Evolutionary conservation across 2,329 filamentous ascomycete genomes (phyloP), one percentile per base, ranked within the genome.

Genomic region (Clarireedia homoeocarpa): DNA sequence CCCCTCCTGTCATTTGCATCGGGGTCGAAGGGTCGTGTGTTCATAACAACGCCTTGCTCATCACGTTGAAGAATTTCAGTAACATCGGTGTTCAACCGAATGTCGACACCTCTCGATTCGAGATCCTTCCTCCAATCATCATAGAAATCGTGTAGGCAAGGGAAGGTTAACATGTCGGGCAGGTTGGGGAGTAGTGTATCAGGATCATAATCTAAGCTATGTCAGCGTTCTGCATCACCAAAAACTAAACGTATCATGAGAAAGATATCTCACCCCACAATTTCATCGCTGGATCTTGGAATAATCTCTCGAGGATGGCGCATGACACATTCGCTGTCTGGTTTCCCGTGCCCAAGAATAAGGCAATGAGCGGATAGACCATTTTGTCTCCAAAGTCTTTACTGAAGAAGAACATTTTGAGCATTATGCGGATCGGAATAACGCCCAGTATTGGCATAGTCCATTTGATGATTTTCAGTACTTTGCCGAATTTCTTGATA

Each of bases 301-400:
- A 83, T 0, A 85, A 68, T 4, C 80, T 71, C 65, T 84, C 80
- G 4, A 90, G 73, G 36, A 90, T 83, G 24, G 85, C 84, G 44
- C 78, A 80, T 0, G 86, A 82, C 0, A 90, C 85, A 60, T 88
- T 82, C 0, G 85, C 81, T 0, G 86, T 86, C 63, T 88, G 84
- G 62, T 90, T 90, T 1, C 86, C 64, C 0, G 86, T 89, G 0
- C 86, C 86, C 0, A 90, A 73, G 66, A 91, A 89, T 1, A 90
- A 73, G 0, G 86, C 86, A 34, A 89, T 80, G 67, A 90, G 80
- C 0, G 86, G 86, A 56, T 87, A 76, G 0, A 86, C 82, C 70
- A 90, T 84, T 38, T 82, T 83, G 64, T 89, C 84, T 15, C 79
- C 80, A 66, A 90, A 91, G 55, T 87, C 84, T 9, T 80, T 76